Evolutionary conservation across 2,329 filamentous ascomycete species (phyloP), one percentile per base, ranked within the genome.

Genomic region (Stachybotrys chartarum): DNA sequence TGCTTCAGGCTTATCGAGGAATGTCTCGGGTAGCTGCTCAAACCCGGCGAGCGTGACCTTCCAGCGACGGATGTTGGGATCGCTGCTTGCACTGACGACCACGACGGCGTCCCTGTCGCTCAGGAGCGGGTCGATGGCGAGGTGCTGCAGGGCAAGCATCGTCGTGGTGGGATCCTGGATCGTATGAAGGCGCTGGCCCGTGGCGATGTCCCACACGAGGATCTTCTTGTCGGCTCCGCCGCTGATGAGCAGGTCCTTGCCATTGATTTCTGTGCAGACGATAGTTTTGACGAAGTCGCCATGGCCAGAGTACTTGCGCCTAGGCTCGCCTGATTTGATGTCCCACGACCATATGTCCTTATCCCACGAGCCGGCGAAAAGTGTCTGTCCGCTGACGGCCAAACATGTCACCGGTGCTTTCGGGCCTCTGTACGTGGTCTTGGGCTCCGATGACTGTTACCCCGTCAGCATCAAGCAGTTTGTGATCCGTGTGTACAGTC

Each of bases 281-380:
- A 97, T 75, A 5, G 88, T 79, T 73, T 97, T 97, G 64, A 99
- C 88, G 67, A 99, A 99, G 72, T 99, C 94, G 1, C 82, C 78
- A 70, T 97, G 93, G 5, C 91, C 91, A 56, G 81, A 80, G 62
- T 86, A 91, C 59, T 78, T 85, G 58, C 75, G 79, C n/a, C 75
- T 76, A 1, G 75, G 72, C 32, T 76, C 69, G 48, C 76, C 77
- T 4, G 83, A 83, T 17, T 78, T 74, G 35, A 87, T 74, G 63
- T 89, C 80, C 88, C 91, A 97, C 35, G 87, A 88, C 86, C 91
- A 96, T 56, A 97, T 81, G 18, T 84, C 81, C 74, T 96, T 96
- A 73, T 99, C 93, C 94, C 94, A 99, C 57, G 87, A 94, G 39
- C 92, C 93, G 30, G 91, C 91, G 70, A 91, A 97, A 11, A 97